Conservation (phyloP, 768 basidiomycete species). For the Auriscalpium orientale region DNA sequence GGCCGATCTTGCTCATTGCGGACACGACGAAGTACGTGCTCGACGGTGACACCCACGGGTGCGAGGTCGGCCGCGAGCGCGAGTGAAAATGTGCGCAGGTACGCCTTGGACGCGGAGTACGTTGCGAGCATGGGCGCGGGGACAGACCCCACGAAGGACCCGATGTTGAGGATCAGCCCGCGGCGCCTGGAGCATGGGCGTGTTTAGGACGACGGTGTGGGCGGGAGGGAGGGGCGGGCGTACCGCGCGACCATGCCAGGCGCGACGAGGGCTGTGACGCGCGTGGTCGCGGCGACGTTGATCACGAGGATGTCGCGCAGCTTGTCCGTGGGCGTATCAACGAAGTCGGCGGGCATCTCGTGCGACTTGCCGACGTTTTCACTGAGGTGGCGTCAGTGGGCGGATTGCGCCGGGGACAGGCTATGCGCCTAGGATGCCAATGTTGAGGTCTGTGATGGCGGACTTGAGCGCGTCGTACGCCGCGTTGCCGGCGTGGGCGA, state of each 20-base stretch:
- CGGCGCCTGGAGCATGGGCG: slow-evolving; percentile 44
- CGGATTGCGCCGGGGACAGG: background rate
- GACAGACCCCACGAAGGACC: slow-evolving; percentile 83
- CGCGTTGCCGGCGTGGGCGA: slow-evolving; percentile 46
- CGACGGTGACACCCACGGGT: slow-evolving; percentile 67
- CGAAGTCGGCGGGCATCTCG: slow-evolving; percentile 74
- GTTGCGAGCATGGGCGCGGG: slow-evolving; percentile 91
- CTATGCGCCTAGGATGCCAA: slow-evolving; percentile 70
- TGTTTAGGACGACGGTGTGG: background rate
- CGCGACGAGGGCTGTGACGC: slow-evolving; percentile 71
- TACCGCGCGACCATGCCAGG: slow-evolving; percentile 78
- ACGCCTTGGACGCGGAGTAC: slow-evolving; percentile 89
- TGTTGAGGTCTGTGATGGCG: slow-evolving; percentile 44
- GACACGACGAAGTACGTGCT: slow-evolving; percentile 95
- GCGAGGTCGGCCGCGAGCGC: slow-evolving; percentile 82
- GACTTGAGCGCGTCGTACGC: slow-evolving; percentile 45
- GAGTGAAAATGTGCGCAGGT: slow-evolving; percentile 77
- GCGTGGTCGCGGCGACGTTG: slow-evolving; percentile 77
- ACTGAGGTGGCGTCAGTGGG: slow-evolving; percentile 37
- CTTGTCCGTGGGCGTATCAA: slow-evolving; percentile 68
- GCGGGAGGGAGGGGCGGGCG: slow-evolving; percentile 6
- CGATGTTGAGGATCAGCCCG: slow-evolving; percentile 84
- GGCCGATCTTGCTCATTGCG: slow-evolving; percentile 89
- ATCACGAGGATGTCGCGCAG: slow-evolving; percentile 78
- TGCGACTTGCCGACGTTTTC: slow-evolving; percentile 96